Base-by-base conservation (phyloP, 192 early-diverging fungal genomes). In the Podila clonocystis region DNA sequence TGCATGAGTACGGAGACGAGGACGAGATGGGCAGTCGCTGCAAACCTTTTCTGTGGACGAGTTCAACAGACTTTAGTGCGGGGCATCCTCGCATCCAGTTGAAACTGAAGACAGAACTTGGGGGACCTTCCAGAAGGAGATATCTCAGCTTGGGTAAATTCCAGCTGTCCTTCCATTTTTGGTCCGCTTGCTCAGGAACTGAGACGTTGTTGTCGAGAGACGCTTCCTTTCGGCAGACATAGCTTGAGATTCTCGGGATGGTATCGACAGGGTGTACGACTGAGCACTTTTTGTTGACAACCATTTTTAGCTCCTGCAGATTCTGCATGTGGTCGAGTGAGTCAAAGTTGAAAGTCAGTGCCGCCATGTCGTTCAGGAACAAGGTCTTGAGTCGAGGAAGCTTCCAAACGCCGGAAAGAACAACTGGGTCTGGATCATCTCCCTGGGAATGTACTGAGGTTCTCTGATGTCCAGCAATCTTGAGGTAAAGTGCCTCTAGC, bases 331-430 rank as follows among this genome's bases (percentile, higher is more conserved):
- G 17, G 5, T 63, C 36, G 28, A 75, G 59, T 13, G 73, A 75
- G 24, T 57, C 50, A 9, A 64, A 75, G 26, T 75, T 66, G 62
- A 75, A 75, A 1, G 61, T 17, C 50, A 75, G 26, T 2, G 73
- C 73, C 9, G 73, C 34, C 1, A 41, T 31, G 6, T 48, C 62
- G 0, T 17, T 6, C 13, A 75, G 38, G 0, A 19, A 15, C 6
- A 75, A 19, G 6, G 24, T n/a, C 49, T 57, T 38, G 24, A 75
- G 62, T 41, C 34, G 50, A 5, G 73, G 73, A 2, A 68, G 67
- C 3, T 12, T 59, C 67, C 67, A 68, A 33, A 33, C 33, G 7
- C 5, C 7, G 33, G 33, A 33, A 33, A 33, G 33, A 33, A 2
- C 3, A 33, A 33, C 33, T 3, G 7, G 4, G 5, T 3, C 7